These are phyloP conservation scores for Pseudogymnoascus sp. DNA, from an alignment of 2,329 filamentous ascomycete genomes.

Conservation along the genomic window DNA sequence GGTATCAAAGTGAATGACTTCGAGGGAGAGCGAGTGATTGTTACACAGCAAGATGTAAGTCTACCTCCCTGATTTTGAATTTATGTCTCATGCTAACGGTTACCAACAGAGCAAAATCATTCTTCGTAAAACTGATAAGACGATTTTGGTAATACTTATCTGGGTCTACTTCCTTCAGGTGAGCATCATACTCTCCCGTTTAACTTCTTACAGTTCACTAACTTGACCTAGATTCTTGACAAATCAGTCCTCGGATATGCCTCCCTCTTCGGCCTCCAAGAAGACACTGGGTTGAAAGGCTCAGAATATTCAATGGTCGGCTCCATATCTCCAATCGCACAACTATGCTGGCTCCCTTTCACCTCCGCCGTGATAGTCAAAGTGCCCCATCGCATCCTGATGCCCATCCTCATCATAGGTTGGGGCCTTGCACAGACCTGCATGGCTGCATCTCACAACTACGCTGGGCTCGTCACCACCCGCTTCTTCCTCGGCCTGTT, in stretches of 20 bases:
- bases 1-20: background rate
- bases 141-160: slow-evolving; percentile 28
- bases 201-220: background rate
- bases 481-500: slow-evolving; percentile 78
- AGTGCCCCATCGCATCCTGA: slow-evolving; percentile 51
- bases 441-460: slow-evolving; percentile 49
- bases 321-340: slow-evolving; percentile 51
- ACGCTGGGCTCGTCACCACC: slow-evolving; percentile 66
- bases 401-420: slow-evolving; percentile 42
- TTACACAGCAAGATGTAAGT: background rate
- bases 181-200: background rate
- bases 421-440: slow-evolving; percentile 42
- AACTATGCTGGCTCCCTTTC: slow-evolving; percentile 55
- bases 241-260: slow-evolving; percentile 49
- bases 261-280: slow-evolving; percentile 50
- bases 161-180: slow-evolving; percentile 40
- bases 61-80: background rate
- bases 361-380: slow-evolving; percentile 54
- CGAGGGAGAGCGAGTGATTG: background rate
- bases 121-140: slow-evolving; percentile 9
- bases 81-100: background rate
- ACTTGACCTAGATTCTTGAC: slow-evolving; percentile 35
- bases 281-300: slow-evolving; percentile 46
- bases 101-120: background rate
- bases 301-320: slow-evolving; percentile 48